These are phyloP conservation scores for Kondoa subrosea DNA, from an alignment of 768 basidiomycete genomes.

Conservation along the genomic window DNA sequence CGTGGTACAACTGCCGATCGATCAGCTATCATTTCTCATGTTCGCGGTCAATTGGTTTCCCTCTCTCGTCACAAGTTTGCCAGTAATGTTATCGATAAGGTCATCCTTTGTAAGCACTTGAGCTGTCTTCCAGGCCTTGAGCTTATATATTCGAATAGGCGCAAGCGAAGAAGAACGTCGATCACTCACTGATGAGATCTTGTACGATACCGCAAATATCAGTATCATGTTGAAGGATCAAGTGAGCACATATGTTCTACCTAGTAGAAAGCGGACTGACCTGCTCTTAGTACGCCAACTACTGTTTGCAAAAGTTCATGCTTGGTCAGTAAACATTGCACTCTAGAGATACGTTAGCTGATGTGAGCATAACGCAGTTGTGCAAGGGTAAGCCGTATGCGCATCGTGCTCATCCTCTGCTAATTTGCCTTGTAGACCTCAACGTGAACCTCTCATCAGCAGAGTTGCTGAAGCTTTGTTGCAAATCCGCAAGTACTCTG, in stretches of 20 bases:
- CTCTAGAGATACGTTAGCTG: too few relatives aligned
- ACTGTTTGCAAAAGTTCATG: slow-evolving; percentile 4
- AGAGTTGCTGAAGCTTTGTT: slow-evolving; percentile 51
- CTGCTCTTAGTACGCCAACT: slow-evolving; percentile 5
- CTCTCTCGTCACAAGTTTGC: slow-evolving; percentile 44
- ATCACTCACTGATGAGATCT: slow-evolving; percentile 62
- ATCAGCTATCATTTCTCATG: slow-evolving; percentile 46
- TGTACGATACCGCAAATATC: slow-evolving; percentile 48
- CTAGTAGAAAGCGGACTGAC: not conserved
- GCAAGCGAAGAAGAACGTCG: slow-evolving; percentile 40
- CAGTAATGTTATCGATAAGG: slow-evolving; percentile 58
- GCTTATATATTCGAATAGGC: not conserved
- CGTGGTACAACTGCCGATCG: slow-evolving; percentile 57
- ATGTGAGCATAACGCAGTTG: not conserved
- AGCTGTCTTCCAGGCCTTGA: not conserved
- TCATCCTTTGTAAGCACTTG: slow-evolving; percentile 4
- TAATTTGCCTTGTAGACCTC: slow-evolving; percentile 50
- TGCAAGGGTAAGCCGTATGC: not conserved
- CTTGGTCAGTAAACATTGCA: slow-evolving; percentile 9
- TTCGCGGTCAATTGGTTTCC: slow-evolving; percentile 59
- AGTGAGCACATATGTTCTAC: slow-evolving; percentile 39
- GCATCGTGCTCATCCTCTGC: slow-evolving; percentile 37
- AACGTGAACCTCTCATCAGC: slow-evolving; percentile 48
- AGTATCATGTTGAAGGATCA: slow-evolving; percentile 71
- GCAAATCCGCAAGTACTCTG: slow-evolving; percentile 52